phyloP scores from a whole-genome alignment of 2,329 filamentous ascomycete species.

The Colletotrichum destructivum region DNA sequence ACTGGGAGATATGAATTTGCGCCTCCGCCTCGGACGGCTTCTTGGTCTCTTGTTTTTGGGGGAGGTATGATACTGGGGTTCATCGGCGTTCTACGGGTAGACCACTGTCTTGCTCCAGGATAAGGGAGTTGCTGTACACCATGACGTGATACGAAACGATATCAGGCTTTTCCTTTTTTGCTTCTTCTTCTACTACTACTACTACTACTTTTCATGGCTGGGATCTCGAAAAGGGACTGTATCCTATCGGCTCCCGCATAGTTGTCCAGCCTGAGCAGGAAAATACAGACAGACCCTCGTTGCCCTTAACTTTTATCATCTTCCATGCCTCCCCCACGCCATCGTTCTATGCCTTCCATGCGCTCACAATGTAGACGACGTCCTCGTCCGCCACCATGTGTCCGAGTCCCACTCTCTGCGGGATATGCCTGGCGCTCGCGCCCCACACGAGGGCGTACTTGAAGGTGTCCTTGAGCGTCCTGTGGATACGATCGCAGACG shows the following conservation, averaged over 20 bases:
- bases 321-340: not conserved
- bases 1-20: constrained; percentile 13
- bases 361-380: constrained; percentile 78
- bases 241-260: constrained; percentile 31
- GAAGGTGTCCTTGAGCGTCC: constrained; percentile 96
- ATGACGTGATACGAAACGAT: constrained; percentile 44
- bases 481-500: constrained; percentile 95
- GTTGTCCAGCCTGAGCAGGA: constrained; percentile 27
- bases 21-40: constrained; percentile 15
- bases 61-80: constrained; percentile 24
- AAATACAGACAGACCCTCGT: constrained; percentile 31
- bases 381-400: constrained; percentile 83
- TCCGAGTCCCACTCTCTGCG: constrained; percentile 89
- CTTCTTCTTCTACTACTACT: constrained; percentile 28
- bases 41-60: constrained; percentile 5
- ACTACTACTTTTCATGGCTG: constrained; percentile 21
- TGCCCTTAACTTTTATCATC: constrained; percentile 8
- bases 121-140: constrained; percentile 36
- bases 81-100: constrained; percentile 40
- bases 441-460: constrained; percentile 99
- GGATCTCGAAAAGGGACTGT: constrained; percentile 28
- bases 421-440: constrained; percentile 93
- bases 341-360: constrained; percentile 68
- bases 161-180: constrained; percentile 41
- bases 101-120: constrained; percentile 38